Conservation (phyloP, 106 monocot species). For the Iris macrosiphon region DNA sequence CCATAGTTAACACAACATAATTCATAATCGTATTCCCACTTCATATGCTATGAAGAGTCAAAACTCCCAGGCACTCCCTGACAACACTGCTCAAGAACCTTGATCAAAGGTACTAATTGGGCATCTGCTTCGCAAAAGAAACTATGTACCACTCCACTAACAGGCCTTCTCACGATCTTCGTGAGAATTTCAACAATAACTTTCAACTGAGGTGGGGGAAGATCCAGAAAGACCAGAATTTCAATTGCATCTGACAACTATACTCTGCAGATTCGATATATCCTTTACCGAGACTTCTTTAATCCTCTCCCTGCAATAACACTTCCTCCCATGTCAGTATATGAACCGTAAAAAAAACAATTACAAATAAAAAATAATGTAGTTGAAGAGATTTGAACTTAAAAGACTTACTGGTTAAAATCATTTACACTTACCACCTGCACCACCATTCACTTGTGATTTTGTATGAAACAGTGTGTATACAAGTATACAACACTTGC, state of each 20-base stretch:
- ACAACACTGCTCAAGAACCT: slow-evolving; percentile 11
- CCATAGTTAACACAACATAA: no score
- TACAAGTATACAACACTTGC: background rate
- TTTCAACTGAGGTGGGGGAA: background rate
- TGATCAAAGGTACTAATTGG: slow-evolving; percentile 6
- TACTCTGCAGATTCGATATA: background rate
- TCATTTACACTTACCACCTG: no score
- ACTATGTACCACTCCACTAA: slow-evolving; percentile 9
- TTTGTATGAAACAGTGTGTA: no score
- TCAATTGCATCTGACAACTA: slow-evolving; percentile 16
- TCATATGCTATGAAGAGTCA: background rate
- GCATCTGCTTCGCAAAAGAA: slow-evolving; percentile 11
- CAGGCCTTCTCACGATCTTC: background rate
- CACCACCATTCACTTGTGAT: no score
- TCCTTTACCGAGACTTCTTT: slow-evolving; percentile 3
- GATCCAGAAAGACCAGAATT: slow-evolving; percentile 10
- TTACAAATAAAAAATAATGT: background rate
- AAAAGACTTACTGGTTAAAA: no score
- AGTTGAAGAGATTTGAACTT: no score
- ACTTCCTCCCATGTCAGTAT: background rate
- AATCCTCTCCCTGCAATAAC: background rate
- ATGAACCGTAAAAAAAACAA: background rate
- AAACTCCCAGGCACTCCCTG: background rate
- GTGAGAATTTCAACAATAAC: slow-evolving; percentile 5
- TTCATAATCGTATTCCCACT: no score